Evolutionary conservation across 1,139 yeast species (phyloP), one percentile per base, ranked within the genome.

Genomic region (Sugiyamaella sp.): DNA sequence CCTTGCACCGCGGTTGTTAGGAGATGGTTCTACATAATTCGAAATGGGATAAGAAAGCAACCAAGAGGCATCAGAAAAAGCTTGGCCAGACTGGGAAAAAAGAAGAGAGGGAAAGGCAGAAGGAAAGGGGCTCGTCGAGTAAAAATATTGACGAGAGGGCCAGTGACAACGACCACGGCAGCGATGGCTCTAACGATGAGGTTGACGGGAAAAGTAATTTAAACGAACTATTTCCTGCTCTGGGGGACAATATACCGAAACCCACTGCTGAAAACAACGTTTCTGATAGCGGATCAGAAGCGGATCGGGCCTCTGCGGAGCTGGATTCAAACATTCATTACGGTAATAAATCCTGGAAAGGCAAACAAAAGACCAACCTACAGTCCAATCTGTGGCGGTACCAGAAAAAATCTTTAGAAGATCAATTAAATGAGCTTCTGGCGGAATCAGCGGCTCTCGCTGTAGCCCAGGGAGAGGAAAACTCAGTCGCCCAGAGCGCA

Each of bases 1-100:
- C n/a, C n/a, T n/a, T n/a, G n/a, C n/a, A n/a, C n/a, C n/a, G n/a
- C n/a, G n/a, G 19, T 14, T 32, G 6, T 20, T 12, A 17, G 2
- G 25, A 32, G 9, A 64, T 64, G 68, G 68, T 64, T 10, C 58
- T 64, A 5, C 68, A 64, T 51, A 63, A 64, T 52, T 60, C 62
- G n/a, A 64, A 64, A 56, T 64, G 67, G 67, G 67, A 64, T 49
- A 53, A 57, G 22, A 58, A 60, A 50, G 68, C 68, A 20, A 64
- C 61, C 25, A 50, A 55, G 43, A 46, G 51, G 51, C 63, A 64
- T 47, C 48, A 56, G 46, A 58, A 59, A 51, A 64, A 64, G 57
- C 67, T 63, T 53, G 65, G 65, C 2, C 55, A 62, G 22, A 33
- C 24, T 25, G 54, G 38, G 24, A 37, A 48, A 41, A 35, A 45